Percentiles rank a stretch among this genome's conserved stretches.
These are phyloP conservation scores for Cyclotella baltica DNA, from an alignment of 108 stramenopile species.

Conservation along the genomic window DNA sequence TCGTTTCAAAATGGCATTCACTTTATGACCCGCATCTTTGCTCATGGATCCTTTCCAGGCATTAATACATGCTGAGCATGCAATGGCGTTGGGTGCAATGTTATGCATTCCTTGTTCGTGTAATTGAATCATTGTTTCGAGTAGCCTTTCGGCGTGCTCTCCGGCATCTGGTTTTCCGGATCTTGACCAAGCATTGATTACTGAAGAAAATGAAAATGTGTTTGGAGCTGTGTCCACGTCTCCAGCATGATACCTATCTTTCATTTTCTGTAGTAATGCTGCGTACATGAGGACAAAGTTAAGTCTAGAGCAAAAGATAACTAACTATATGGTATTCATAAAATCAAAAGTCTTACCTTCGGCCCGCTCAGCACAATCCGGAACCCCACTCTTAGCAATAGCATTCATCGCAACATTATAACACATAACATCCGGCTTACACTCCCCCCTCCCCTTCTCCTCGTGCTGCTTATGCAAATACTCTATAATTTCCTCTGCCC, in stretches of 20 bases:
- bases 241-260: slow-evolving; percentile 47
- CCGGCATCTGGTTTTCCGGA: slow-evolving; percentile 47
- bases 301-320: neutral
- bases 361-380: slow-evolving; percentile 54
- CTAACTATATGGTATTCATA: neutral
- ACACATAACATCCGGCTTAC: slow-evolving; percentile 44
- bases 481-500: slow-evolving; percentile 48
- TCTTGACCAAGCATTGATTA: slow-evolving; percentile 70
- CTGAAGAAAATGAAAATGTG: slow-evolving; percentile 41
- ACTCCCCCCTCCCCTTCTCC: slow-evolving; percentile 42
- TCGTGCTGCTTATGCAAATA: slow-evolving; percentile 39
- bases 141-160: slow-evolving; percentile 56
- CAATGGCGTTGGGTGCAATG: slow-evolving; percentile 64
- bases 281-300: neutral
- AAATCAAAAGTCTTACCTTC: slow-evolving; percentile 26
- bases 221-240: slow-evolving; percentile 47
- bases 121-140: slow-evolving; percentile 61
- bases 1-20: slow-evolving; percentile 52
- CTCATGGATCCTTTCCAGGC: slow-evolving; percentile 65
- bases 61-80: slow-evolving; percentile 72
- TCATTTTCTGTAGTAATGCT: slow-evolving; percentile 67
- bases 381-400: slow-evolving; percentile 50
- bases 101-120: slow-evolving; percentile 36
- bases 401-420: slow-evolving; percentile 72
- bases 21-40: slow-evolving; percentile 58